Conservation (phyloP, 2,329 filamentous ascomycete genomes). For the Cercospora brassicicola region DNA sequence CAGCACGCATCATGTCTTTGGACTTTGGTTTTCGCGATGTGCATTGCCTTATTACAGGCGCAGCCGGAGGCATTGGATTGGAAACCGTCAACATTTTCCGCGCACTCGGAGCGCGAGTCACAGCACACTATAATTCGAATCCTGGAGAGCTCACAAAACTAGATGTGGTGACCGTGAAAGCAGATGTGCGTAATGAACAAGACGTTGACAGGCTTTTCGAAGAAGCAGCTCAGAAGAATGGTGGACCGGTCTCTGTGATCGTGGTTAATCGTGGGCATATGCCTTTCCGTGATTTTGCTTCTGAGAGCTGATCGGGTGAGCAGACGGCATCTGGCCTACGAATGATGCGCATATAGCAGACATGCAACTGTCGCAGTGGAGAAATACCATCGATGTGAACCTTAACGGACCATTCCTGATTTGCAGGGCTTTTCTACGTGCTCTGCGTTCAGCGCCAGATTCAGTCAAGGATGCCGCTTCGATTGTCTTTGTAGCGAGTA, state of each 20-base stretch:
- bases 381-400: conserved; percentile 35
- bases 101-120: conserved; percentile 42
- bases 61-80: conserved; percentile 35
- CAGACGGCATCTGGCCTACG: not conserved
- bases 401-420: conserved; percentile 37
- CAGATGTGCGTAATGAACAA: conserved; percentile 39
- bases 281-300: not conserved
- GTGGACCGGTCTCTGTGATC: conserved; percentile 41
- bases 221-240: conserved; percentile 39
- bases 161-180: conserved; percentile 31
- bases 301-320: not conserved
- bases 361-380: conserved; percentile 35
- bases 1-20: conserved; percentile 31
- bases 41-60: conserved; percentile 41
- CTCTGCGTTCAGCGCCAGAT: conserved; percentile 26
- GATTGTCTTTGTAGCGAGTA: conserved; percentile 38
- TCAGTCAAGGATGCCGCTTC: conserved; percentile 28
- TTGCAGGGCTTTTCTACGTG: conserved; percentile 30
- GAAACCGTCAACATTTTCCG: conserved; percentile 41
- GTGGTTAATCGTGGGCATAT: conserved; percentile 41
- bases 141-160: conserved; percentile 37
- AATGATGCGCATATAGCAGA: conserved; percentile 30
- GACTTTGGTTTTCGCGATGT: conserved; percentile 35
- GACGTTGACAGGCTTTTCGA: conserved; percentile 36
- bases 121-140: conserved; percentile 43